These are phyloP conservation scores for Cladochytrium replicatum DNA, from an alignment of 192 early-diverging fungal genomes.

Conservation along the genomic window DNA sequence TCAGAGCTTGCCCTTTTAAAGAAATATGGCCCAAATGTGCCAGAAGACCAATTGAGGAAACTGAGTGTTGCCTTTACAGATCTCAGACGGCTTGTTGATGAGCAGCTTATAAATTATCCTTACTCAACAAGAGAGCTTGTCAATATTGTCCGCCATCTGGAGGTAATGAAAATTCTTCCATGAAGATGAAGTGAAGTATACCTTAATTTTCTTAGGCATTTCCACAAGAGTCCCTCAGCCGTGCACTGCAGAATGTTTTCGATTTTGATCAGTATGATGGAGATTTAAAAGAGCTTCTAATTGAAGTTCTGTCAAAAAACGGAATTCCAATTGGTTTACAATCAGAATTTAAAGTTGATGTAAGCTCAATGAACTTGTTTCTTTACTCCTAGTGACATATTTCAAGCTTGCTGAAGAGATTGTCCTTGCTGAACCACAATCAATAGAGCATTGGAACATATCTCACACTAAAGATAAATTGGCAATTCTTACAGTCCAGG, in stretches of 20 bases:
- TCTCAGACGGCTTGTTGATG: slow-evolving; percentile 57
- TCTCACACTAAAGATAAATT: no score
- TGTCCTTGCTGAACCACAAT: slow-evolving; percentile 34
- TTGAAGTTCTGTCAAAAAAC: slow-evolving; percentile 62
- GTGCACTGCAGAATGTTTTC: slow-evolving; percentile 67
- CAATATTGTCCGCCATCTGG: slow-evolving; percentile 66
- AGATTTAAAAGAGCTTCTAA: slow-evolving; percentile 52
- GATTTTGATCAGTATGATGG: slow-evolving; percentile 56
- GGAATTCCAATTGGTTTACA: slow-evolving; percentile 62
- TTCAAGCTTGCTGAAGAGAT: slow-evolving; percentile 40
- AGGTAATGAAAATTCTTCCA: slow-evolving; percentile 18
- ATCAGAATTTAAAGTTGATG: slow-evolving; percentile 55
- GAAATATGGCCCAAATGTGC: slow-evolving; percentile 63
- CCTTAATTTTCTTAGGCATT: slow-evolving; percentile 25
- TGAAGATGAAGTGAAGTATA: no score
- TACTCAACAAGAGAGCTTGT: slow-evolving; percentile 75
- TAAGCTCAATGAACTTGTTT: no score
- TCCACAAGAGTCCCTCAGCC: slow-evolving; percentile 57
- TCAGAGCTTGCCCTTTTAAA: slow-evolving; percentile 63
- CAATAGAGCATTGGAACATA: slow-evolving; percentile 53
- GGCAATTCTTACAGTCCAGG: no score
- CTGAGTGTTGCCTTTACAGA: slow-evolving; percentile 64
- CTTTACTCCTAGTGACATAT: no score
- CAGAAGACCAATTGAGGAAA: slow-evolving; percentile 51
- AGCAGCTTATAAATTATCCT: slow-evolving; percentile 67